phyloP scores from a whole-genome alignment of 2,329 filamentous ascomycete species.

The Colletotrichum ledebouriae region DNA sequence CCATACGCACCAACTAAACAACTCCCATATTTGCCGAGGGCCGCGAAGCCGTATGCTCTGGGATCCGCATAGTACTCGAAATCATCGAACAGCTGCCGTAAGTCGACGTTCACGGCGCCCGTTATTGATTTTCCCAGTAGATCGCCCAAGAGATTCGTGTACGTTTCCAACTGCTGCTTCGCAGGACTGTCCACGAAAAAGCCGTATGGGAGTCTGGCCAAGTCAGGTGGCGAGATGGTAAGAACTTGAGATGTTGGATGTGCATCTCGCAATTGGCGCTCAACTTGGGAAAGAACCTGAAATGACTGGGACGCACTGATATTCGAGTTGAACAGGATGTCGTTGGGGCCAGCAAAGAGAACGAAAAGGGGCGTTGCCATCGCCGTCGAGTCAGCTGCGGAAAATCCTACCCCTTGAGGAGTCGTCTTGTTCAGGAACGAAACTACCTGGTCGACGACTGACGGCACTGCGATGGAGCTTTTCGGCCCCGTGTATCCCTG shows the following conservation, averaged over 20 bases:
- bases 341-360: conserved; percentile 27
- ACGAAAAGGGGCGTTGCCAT: conserved; percentile 24
- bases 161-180: conserved; percentile 17
- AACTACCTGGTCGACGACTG: conserved; percentile 26
- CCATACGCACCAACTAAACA: conserved; percentile 31
- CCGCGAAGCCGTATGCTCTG: conserved; percentile 18
- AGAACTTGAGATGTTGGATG: conserved; percentile 7
- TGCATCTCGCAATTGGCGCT: neutral
- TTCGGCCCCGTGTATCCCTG: conserved; percentile 37
- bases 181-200: conserved; percentile 6
- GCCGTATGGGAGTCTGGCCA: conserved; percentile 26
- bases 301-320: conserved; percentile 37
- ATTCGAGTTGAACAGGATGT: conserved; percentile 33
- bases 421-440: conserved; percentile 16
- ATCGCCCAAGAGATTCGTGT: conserved; percentile 5
- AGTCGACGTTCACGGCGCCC: conserved; percentile 11
- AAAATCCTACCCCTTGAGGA: conserved; percentile 11
- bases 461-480: conserved; percentile 26
- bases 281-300: conserved; percentile 2
- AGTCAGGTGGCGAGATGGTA: conserved; percentile 29
- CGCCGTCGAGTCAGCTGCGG: conserved; percentile 5
- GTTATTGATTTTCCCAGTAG: neutral
- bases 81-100: conserved; percentile 28
- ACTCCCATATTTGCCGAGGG: conserved; percentile 34
- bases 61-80: conserved; percentile 37